Evolutionary conservation across 768 basidiomycete species (phyloP), one percentile per base, ranked within the genome.

Genomic region (Tricholoma terreum): DNA sequence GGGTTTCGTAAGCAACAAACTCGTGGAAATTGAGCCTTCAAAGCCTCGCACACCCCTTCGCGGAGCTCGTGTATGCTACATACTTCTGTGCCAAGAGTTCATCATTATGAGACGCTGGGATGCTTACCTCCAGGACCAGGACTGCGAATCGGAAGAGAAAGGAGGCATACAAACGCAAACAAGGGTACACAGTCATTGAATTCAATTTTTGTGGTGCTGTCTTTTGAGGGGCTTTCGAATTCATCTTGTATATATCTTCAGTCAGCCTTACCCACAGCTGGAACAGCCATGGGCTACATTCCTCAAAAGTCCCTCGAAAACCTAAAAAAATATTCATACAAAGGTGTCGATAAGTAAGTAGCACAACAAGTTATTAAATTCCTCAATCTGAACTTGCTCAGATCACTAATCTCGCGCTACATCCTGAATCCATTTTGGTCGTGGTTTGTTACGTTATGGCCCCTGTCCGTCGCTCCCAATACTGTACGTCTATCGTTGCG

Each of bases 371-470:
- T 48, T 49, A 57, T 31, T 54, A 19, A 31, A 27, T 8, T 56
- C 45, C 50, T 59, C 54, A 56, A 58, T 49, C 57, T 50, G 7
- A 35, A 43, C 6, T 50, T 34, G 43, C 35, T 31, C 58, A 94
- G 92, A 69, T 95, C 92, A 8, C 62, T 91, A 31, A 64, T 90
- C 2, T 92, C 92, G 36, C 79, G 82, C 66, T 87, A 88, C 70
- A 74, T 94, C 21, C 76, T 98, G 53, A 83, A 85, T 43, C 90
- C 90, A 2, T 96, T 88, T 73, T 97, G 94, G 94, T 91, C 79
- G 33, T 90, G 90, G 90, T 84, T 96, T 59, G 90, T 96, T 54
- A 93, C 84, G 4, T 78, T 94, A 22, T 95, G 91, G 85, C 94
- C 94, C 2, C 77, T 80, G 45, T 85, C 78, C 45, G 77, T 98